Evolutionary conservation across 2,329 filamentous ascomycete genomes (phyloP), one percentile per base, ranked within the genome.

Genomic region (Stylonectria norvegica): DNA sequence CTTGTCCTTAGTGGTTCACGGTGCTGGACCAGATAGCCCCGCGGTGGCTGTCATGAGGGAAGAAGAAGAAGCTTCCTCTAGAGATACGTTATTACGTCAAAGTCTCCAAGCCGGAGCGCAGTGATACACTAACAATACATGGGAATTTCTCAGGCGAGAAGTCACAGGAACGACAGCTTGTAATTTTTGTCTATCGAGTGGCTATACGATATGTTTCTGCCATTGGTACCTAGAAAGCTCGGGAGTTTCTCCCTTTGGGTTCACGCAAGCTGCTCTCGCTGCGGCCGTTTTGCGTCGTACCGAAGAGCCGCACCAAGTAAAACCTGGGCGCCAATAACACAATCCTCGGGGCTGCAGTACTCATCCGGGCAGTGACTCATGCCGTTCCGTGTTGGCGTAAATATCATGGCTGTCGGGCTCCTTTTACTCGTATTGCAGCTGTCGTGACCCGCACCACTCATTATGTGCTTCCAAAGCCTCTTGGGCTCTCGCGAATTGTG

Each of bases 261-360:
- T n/a, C n/a, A 25, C 22, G 22, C 22, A 25, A 7, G 34, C 14
- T 31, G 18, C 25, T 53, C 5, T 19, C 54, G 16, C 12, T 48
- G 16, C 12, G n/a, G 8, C 11, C 19, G 28, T 29, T 22, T 20
- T 6, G 33, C 34, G 17, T 45, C 41, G 25, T 39, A 49, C 15
- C 30, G 31, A 5, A 45, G 17, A 29, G 38, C 37, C 4, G 34
- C 36, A 0, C 49, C 49, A 5, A 55, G 29, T 15, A 57, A 43
- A 10, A 54, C 52, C 25, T 57, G 50, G 5, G 54, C 50, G 2
- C 50, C 50, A n/a, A 42, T 35, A 8, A 48, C 31, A 11, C 53
- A 57, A 31, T 55, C 53, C 17, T 53, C 50, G 1, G 52, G 52
- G 22, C 42, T 53, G 35, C 49, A 54, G 32, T 56, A 57, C 20